Percentiles rank a stretch among this genome's conserved stretches.
phyloP scores from a whole-genome alignment of 1,284 basidiomycete species.

The Marasmius tenuissimus region DNA sequence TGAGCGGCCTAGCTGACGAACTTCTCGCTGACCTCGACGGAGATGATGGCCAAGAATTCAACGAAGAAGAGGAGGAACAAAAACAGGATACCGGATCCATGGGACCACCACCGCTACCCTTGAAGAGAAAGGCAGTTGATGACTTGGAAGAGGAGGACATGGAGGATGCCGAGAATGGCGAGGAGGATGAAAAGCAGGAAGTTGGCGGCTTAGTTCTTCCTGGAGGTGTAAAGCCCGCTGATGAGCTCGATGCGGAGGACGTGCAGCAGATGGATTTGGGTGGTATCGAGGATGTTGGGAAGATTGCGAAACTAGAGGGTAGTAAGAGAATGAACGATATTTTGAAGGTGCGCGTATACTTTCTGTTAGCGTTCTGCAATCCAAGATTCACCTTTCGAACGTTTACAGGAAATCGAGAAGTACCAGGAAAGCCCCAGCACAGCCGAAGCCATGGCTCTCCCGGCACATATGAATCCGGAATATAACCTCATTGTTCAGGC shows the following conservation, averaged over 20 bases:
- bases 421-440: constrained; percentile 80
- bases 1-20: constrained; percentile 85
- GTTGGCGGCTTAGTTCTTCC: constrained; percentile 75
- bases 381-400: background rate
- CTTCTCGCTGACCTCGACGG: constrained; percentile 85
- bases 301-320: constrained; percentile 86
- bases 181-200: constrained; percentile 41
- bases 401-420: constrained; percentile 79
- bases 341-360: constrained; percentile 58
- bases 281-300: constrained; percentile 78
- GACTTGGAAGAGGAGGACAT: constrained; percentile 51
- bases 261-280: constrained; percentile 91
- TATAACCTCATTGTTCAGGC: constrained; percentile 96
- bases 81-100: constrained; percentile 22
- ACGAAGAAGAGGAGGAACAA: constrained; percentile 42
- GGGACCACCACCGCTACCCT: constrained; percentile 28
- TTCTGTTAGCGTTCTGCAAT: background rate
- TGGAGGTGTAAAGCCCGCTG: constrained; percentile 89
- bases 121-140: constrained; percentile 61
- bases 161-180: constrained; percentile 46
- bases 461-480: constrained; percentile 91
- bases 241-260: constrained; percentile 90
- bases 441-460: constrained; percentile 73
- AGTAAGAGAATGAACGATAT: constrained; percentile 86
- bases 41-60: constrained; percentile 59